phyloP scores from a whole-genome alignment of 139 green algal genomes.

The Zygnema cylindricum region DNA sequence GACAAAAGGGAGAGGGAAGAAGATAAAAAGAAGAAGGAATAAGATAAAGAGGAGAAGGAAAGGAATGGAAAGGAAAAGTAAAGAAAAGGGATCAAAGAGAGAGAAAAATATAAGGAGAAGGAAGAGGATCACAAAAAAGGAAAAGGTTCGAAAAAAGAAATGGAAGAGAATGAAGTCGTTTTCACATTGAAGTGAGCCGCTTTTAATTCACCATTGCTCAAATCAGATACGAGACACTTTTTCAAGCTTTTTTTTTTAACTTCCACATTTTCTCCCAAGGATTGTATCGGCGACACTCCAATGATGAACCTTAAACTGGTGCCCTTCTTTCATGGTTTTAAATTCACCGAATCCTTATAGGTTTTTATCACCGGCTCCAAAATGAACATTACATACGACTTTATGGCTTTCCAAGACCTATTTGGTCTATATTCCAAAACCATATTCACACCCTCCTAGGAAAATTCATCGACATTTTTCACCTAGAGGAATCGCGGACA shows the following conservation, averaged over 20 bases:
- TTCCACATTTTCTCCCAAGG: too few species aligned
- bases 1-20: background rate
- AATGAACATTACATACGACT: too few species aligned
- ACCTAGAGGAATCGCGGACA: background rate
- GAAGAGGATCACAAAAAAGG: background rate
- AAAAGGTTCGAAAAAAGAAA: too few species aligned
- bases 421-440: background rate
- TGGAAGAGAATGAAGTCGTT: background rate
- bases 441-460: background rate
- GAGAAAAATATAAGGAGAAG: background rate
- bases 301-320: too few species aligned
- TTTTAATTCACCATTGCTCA: slow-evolving; percentile 11
- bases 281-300: too few species aligned
- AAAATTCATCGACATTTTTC: background rate
- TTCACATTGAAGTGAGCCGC: too few species aligned
- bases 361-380: too few species aligned
- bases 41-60: background rate
- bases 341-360: too few species aligned
- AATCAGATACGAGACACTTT: too few species aligned
- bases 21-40: background rate
- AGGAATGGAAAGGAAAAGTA: background rate
- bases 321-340: too few species aligned
- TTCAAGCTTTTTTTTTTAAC: too few species aligned
- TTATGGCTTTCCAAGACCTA: too few species aligned
- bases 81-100: background rate